Base-by-base conservation (phyloP, 1,139 yeast species). In the Hemisphaericaspora xylanilytica region DNA sequence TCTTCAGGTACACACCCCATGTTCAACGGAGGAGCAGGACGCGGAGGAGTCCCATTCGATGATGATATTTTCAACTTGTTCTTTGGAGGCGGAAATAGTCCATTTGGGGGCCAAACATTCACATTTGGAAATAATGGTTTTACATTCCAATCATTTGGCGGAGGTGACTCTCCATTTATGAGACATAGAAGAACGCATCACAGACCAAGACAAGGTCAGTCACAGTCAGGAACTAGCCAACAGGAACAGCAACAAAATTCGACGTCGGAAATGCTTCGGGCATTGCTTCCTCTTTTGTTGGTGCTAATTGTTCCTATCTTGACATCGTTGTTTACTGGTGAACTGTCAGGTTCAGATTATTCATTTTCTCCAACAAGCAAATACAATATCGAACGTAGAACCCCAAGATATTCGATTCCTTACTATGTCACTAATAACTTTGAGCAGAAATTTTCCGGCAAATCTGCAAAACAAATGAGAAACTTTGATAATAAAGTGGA, bases 401-500 rank as follows among this genome's bases (percentile, higher is more conserved):
- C 94, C 0, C 81, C 87, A 4, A 69, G 63, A 30, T 73, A 75
- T 54, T 66, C 78, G 18, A 73, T 88, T 12, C 84, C 85, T 5
- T 88, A 76, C 56, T 88, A 68, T 51, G 80, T 87, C 32, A 62
- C 70, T 24, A 67, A 79, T 32, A 67, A 74, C 32, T 62, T 62
- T 36, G 36, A 31, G 13, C 39, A 44, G 24, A 47, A 47, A 17
- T 37, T 40, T 22, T 36, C 33, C 6, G 33, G 35, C n/a, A 47
- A 47, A 28, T 55, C 59, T 10, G 57, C 59, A 7, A 65, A 67
- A 38, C 76, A 78, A 47, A 58, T 80, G 46, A 59, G 58, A 14
- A 75, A 69, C 36, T 70, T 86, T 46, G 95, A 82, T 51, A 61
- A 65, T 33, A 78, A 76, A 45, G 90, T 84, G 4, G 96, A 88